Evolutionary conservation across 352 stramenopile species (phyloP), one percentile per base, ranked within the genome.

Genomic region (Discostella stelligera): DNA sequence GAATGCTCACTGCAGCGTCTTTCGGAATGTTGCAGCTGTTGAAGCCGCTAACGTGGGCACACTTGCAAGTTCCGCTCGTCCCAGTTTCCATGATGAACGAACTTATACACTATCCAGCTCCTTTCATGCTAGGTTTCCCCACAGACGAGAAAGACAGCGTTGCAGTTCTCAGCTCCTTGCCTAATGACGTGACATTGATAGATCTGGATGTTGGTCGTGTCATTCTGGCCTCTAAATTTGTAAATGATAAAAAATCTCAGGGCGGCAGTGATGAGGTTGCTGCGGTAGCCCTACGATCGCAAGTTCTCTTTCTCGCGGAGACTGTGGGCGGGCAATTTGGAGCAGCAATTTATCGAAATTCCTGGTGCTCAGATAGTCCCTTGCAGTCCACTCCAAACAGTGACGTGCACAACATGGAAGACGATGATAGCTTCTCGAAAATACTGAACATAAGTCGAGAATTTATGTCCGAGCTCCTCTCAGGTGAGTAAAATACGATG

Each of bases 101-200:
- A 69, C 79, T 93, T 13, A 69, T 93, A 48, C 85, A 93, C 62
- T 93, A 93, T 79, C 88, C 88, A 49, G 88, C 88, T 30, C 88
- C 88, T 63, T 93, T 92, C 50, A 86, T 93, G 60, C 44, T 93
- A 16, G 88, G 88, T 30, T 77, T 91, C n/a, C 78, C 84, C 20
- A 87, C 84, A 52, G 82, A 92, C 69, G 84, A 90, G 48, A 77
- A 77, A 48, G 71, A 84, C 20, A 88, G 79, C 62, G 61, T 82
- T 25, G 77, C 74, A n/a, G 72, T 92, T 30, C 74, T 93, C 39
- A 79, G 72, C 37, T 78, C 84, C 23, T 64, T 93, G 23, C 88
- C 88, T 30, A 48, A 65, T 49, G 88, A 93, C 81, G 79, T 93
- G 0, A 91, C 86, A 18, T 63, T 93, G 61, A 85, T 93, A 37